A percentile compares a stretch with the other conserved stretches of the same genome.
These are phyloP conservation scores for Nitzschia putrida DNA, from an alignment of 108 stramenopile genomes.

Conservation along the genomic window DNA sequence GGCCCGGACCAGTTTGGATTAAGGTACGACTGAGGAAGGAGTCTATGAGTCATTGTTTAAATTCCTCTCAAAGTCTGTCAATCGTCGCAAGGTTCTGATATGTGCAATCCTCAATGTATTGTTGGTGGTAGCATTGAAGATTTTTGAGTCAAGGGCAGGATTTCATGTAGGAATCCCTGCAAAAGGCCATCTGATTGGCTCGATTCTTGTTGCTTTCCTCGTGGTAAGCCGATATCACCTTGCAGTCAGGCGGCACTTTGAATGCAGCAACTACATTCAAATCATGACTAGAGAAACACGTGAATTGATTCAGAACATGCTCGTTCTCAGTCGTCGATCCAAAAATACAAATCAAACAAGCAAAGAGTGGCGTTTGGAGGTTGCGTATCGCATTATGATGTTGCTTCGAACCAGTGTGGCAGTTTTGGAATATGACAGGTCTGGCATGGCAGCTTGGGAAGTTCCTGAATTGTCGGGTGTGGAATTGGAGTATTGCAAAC, in stretches of 20 bases:
- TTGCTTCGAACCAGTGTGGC: conserved; percentile 38
- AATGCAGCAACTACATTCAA: conserved; percentile 8
- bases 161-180: conserved; percentile 17
- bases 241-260: conserved; percentile 30
- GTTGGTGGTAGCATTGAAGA: neutral
- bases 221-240: conserved; percentile 36
- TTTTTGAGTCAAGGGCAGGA: neutral
- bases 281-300: conserved; percentile 11
- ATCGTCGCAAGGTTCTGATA: conserved; percentile 14
- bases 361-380: conserved; percentile 50
- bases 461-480: conserved; percentile 37
- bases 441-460: conserved; percentile 33
- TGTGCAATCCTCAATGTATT: conserved; percentile 19
- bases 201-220: conserved; percentile 42
- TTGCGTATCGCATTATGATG: conserved; percentile 42
- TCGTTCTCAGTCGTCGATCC: conserved; percentile 22
- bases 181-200: conserved; percentile 39
- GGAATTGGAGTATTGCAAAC: conserved; percentile 16
- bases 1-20: conserved; percentile 29
- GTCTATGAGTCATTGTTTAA: neutral
- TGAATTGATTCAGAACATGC: conserved; percentile 42
- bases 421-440: conserved; percentile 32
- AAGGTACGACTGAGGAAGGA: conserved; percentile 9
- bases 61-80: neutral
- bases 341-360: conserved; percentile 7